Evolutionary conservation across 2,329 filamentous ascomycete genomes (phyloP), one percentile per base, ranked within the genome.

Genomic region (Sphaerulina populicola): DNA sequence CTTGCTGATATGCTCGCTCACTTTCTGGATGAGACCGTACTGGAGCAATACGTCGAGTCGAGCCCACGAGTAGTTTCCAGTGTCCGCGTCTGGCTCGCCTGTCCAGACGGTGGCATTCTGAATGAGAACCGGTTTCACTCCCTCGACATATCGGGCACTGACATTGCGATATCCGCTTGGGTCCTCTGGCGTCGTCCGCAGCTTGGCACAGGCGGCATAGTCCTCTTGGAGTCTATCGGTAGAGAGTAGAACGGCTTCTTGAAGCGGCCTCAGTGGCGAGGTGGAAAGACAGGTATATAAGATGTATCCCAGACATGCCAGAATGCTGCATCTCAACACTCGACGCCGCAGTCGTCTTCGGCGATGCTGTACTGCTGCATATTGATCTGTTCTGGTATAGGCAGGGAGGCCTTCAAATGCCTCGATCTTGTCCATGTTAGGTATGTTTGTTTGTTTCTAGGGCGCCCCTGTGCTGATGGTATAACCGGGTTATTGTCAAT

Each of bases 21-120:
- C 77, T 14, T 69, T 69, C 58, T 76, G 71, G 58, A 85, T 82
- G 6, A 86, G 73, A 2, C 82, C 82, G 52, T 77, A 62, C 57
- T 83, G 74, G 1, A 85, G 60, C 35, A 79, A 73, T 5, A 86
- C 75, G 57, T 85, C 82, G n/a, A 78, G 74, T 1, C 63, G 63
- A 31, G 74, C 68, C 82, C 82, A 86, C 21, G 71, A 64, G 68
- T 76, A 85, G 41, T 76, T 74, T 5, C 70, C 64, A 6, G 72
- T 75, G 1, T 74, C 77, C 8, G 78, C 79, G 0, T 61, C 64
- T 0, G 82, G 78, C 66, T 85, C 81, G 31, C 82, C 82, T 3
- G 78, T 71, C 82, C 82, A 85, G 15, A 85, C 73, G 1, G 77
- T 81, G 4, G 82, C 82, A 62, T 85, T 85, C 54, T 74, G 77